Conservation (phyloP, 1,284 basidiomycete genomes). For the Athelia sp. region DNA sequence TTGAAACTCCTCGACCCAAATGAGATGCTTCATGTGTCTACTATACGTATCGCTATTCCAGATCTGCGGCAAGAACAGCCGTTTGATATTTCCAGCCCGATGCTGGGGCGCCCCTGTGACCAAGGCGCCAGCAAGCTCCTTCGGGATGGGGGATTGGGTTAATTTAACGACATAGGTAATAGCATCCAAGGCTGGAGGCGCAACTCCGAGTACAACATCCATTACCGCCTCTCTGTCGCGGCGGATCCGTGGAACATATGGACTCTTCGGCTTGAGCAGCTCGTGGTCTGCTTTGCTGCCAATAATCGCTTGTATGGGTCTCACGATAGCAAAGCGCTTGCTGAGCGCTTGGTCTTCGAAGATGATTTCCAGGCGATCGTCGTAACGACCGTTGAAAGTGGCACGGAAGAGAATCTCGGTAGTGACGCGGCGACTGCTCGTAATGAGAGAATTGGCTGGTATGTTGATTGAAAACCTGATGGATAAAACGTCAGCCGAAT, state of each 20-base stretch:
- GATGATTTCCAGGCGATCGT: slow-evolving; percentile 31
- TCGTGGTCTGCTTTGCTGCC: slow-evolving; percentile 42
- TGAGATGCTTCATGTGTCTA: slow-evolving; percentile 41
- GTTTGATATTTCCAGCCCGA: slow-evolving; percentile 20
- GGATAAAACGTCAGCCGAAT: background rate
- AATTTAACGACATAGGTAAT: slow-evolving; percentile 37
- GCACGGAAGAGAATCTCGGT: slow-evolving; percentile 32
- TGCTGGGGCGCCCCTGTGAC: slow-evolving; percentile 18
- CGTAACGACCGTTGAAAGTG: slow-evolving; percentile 38
- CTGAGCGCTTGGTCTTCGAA: slow-evolving; percentile 24
- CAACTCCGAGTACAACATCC: slow-evolving; percentile 42
- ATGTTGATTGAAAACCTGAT: slow-evolving; percentile 29
- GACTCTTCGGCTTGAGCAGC: slow-evolving; percentile 40
- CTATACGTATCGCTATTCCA: slow-evolving; percentile 38
- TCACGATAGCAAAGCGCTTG: slow-evolving; percentile 29
- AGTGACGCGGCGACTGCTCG: slow-evolving; percentile 19
- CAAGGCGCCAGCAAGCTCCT: slow-evolving; percentile 24
- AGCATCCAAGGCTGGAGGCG: slow-evolving; percentile 31
- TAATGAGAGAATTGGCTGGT: slow-evolving; percentile 14
- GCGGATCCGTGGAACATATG: slow-evolving; percentile 46
- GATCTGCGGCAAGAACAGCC: slow-evolving; percentile 31
- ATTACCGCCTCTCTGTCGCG: slow-evolving; percentile 32
- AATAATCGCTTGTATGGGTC: slow-evolving; percentile 25
- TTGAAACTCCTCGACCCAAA: slow-evolving; percentile 56
- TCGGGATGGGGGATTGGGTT: slow-evolving; percentile 34